These are phyloP conservation scores for Hypericum androsaemum DNA, from an alignment of 345 rosid species.

Conservation along the genomic window DNA sequence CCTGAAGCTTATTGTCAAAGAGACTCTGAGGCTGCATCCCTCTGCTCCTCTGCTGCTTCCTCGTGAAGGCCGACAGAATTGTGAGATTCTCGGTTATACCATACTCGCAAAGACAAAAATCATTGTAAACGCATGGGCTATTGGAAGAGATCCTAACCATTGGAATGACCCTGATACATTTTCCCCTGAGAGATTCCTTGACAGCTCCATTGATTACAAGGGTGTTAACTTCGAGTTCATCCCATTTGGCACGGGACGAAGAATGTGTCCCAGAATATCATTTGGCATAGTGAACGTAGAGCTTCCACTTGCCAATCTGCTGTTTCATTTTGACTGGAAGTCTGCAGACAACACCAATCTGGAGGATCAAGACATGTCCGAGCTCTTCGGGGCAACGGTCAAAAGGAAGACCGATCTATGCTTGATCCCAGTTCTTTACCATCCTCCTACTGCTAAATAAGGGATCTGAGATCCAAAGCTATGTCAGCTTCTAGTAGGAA, in stretches of 20 bases:
- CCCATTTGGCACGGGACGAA: constrained; percentile 29
- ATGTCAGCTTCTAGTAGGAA: too few species aligned
- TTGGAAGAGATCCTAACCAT: constrained; percentile 20
- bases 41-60: constrained; percentile 21
- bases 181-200: constrained; percentile 20
- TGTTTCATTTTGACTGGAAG: constrained; percentile 29
- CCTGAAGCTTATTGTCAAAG: constrained; percentile 16
- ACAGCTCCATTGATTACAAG: constrained; percentile 16
- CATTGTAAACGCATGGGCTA: constrained; percentile 22
- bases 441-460: background rate
- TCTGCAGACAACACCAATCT: background rate
- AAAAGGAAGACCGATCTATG: constrained; percentile 13
- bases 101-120: constrained; percentile 12
- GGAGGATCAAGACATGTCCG: constrained; percentile 19
- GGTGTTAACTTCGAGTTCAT: constrained; percentile 16
- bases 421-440: constrained; percentile 5
- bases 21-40: constrained; percentile 25
- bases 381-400: constrained; percentile 3
- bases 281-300: constrained; percentile 16
- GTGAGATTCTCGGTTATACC: constrained; percentile 12
- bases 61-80: constrained; percentile 18
- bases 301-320: constrained; percentile 16
- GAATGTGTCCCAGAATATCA: constrained; percentile 23
- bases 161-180: constrained; percentile 23
- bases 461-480: too few species aligned